Percentiles rank a stretch among this genome's conserved stretches.
phyloP scores from a whole-genome alignment of 2,329 filamentous ascomycete species.

The Arthrobotrys iridis region DNA sequence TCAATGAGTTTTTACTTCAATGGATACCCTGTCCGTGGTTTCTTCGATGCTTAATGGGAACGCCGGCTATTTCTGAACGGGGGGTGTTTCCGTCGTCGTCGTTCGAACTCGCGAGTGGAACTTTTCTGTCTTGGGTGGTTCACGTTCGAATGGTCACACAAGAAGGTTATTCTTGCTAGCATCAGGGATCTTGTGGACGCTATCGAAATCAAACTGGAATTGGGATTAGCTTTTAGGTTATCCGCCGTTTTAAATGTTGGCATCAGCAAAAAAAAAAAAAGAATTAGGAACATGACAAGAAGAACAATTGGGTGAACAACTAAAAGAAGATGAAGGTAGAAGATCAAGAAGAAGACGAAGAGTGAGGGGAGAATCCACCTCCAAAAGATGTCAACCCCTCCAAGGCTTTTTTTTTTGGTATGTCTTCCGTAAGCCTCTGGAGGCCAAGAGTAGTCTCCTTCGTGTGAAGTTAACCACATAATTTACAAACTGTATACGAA shows the following conservation, averaged over 20 bases:
- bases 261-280: slow-evolving; percentile 2
- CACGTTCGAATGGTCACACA: slow-evolving; percentile 2
- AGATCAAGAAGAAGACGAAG: slow-evolving; percentile 1
- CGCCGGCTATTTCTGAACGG: no score
- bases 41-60: no score
- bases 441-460: slow-evolving; percentile 22
- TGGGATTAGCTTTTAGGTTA: slow-evolving; percentile 38
- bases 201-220: slow-evolving; percentile 20
- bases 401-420: slow-evolving; percentile 13
- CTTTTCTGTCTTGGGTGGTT: background rate
- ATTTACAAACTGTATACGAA: slow-evolving; percentile 49
- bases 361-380: background rate
- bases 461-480: slow-evolving; percentile 42
- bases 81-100: no score
- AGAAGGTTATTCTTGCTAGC: slow-evolving; percentile 7
- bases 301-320: background rate
- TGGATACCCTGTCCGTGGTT: no score
- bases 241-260: background rate
- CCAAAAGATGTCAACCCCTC: slow-evolving; percentile 6
- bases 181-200: slow-evolving; percentile 2
- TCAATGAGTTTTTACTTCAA: background rate
- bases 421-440: slow-evolving; percentile 14
- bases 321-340: background rate
- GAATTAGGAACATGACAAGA: background rate
- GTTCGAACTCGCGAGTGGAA: background rate